Evolutionary conservation across 306 rosid species (phyloP).

Genomic region (Purshia tridentata): DNA sequence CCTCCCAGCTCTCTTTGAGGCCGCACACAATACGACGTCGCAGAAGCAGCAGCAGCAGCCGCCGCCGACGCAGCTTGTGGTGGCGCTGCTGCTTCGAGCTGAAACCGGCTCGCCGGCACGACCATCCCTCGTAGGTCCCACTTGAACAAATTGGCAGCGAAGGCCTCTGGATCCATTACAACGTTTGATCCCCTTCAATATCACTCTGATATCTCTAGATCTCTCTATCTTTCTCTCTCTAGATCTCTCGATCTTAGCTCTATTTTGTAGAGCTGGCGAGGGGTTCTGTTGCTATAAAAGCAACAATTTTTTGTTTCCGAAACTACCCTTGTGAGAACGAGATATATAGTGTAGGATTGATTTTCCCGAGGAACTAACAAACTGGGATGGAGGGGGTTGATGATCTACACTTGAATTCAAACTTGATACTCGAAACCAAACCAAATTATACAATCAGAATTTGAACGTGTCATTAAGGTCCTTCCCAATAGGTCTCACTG

Average conservation of each 20-base stretch:
- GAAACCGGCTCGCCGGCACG: conserved; percentile 24
- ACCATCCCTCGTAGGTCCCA: conserved; percentile 80
- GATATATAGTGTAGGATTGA: no score
- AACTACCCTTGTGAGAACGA: conserved; percentile 38
- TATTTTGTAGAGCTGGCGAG: conserved; percentile 39
- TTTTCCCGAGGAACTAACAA: conserved; percentile 14
- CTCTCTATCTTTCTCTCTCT: background rate
- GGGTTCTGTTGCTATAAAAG: conserved; percentile 18
- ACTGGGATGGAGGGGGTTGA: background rate
- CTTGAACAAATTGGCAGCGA: conserved; percentile 72
- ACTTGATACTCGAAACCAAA: background rate
- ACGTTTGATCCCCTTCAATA: background rate
- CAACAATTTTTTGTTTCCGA: conserved; percentile 23
- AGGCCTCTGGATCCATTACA: conserved; percentile 77
- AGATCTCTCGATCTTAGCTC: background rate
- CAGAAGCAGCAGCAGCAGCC: background rate
- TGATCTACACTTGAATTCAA: background rate
- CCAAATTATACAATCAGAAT: background rate
- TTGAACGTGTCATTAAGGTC: background rate
- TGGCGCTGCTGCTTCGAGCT: conserved; percentile 38
- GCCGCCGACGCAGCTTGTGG: background rate
- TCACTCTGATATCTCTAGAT: background rate
- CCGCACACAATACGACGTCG: conserved; percentile 13
- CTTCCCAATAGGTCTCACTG: background rate
- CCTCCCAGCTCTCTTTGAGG: conserved; percentile 54